Percentiles rank a stretch among this genome's conserved stretches.
These are phyloP conservation scores for Guadua angustifolia DNA, from an alignment of 176 grass and related monocot species.

Conservation along the genomic window DNA sequence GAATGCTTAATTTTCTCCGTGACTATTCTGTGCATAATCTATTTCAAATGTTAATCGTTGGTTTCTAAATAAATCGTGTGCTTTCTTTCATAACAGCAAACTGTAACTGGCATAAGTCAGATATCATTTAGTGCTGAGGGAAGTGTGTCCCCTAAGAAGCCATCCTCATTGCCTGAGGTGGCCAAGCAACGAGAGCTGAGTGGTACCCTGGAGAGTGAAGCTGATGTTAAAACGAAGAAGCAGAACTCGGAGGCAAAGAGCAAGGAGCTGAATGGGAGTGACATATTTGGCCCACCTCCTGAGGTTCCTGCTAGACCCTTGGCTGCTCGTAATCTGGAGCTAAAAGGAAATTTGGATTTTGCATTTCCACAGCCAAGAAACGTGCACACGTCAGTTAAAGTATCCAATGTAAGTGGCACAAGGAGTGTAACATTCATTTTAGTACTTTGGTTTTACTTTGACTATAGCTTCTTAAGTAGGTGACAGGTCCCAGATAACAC, in stretches of 20 bases:
- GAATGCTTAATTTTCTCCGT: background rate
- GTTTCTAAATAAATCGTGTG: background rate
- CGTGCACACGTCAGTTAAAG: slow-evolving; percentile 58
- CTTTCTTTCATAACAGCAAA: slow-evolving; percentile 37
- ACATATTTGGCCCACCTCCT: slow-evolving; percentile 63
- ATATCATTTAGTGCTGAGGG: slow-evolving; percentile 62
- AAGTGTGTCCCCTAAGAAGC: slow-evolving; percentile 57
- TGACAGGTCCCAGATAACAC: background rate
- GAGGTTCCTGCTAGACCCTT: slow-evolving; percentile 46
- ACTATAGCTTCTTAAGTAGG: background rate
- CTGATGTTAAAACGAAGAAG: slow-evolving; percentile 52
- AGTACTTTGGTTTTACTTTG: background rate
- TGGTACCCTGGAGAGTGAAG: slow-evolving; percentile 30
- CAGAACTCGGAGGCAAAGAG: slow-evolving; percentile 55
- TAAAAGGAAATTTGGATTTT: slow-evolving; percentile 59
- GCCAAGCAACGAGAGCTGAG: too few relatives aligned
- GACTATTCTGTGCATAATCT: background rate
- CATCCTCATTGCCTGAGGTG: slow-evolving; percentile 56
- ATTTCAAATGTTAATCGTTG: background rate
- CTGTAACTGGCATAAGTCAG: slow-evolving; percentile 57
- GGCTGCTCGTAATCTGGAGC: slow-evolving; percentile 53
- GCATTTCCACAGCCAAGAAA: slow-evolving; percentile 49
- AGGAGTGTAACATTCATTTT: too few relatives aligned
- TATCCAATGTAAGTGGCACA: slow-evolving; percentile 52
- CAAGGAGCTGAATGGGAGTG: slow-evolving; percentile 61